Base-by-base conservation (phyloP, 371 early-diverging fungal species). In the Cokeromyces recurvatus region DNA sequence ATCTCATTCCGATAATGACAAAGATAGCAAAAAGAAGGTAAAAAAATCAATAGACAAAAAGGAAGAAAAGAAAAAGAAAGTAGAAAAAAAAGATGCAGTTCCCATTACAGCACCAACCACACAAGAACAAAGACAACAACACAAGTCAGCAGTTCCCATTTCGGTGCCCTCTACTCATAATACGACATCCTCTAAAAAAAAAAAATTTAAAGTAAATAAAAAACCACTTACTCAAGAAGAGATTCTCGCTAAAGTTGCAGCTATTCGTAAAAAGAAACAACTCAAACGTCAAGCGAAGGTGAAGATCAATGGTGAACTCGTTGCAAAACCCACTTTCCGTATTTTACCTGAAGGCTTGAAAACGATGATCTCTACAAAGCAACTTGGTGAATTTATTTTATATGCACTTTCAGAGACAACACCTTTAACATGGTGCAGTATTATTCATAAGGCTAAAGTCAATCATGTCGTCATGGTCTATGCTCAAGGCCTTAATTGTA, bases 401-500 rank as follows among this genome's bases (percentile, higher is more conserved):
- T 68, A 64, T 38, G 56, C 60, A 8, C 32, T 74, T 23, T 52
- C 68, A 7, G 59, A 68, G 21, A 60, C 60, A 0, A 35, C 40
- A 9, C 44, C 54, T 9, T 62, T 68, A n/a, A 22, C 50, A 0
- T 71, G 64, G 64, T 57, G 55, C 22, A 51, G 32, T 5, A 43
- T 74, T 20, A 46, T 55, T 29, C 46, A 69, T 14, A 55, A 57
- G 12, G 36, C 59, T 1, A 43, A 47, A 1, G 32, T 74, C 10
- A 43, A 66, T 5, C 57, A 62, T 16, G 6, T 64, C 2, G 66
- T 67, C 2, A 36, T 74, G 19, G 25, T 74, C 0, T 69, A 48
- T 48, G 65, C 57, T 17, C 66, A 57, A 22, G 75, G 71, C 1
- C 47, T 74, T 14, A 67, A 64, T 38, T 52, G 61, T 20, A 38